phyloP scores from a whole-genome alignment of 2,329 filamentous ascomycete genomes.

The Nectriaceae sp. region DNA sequence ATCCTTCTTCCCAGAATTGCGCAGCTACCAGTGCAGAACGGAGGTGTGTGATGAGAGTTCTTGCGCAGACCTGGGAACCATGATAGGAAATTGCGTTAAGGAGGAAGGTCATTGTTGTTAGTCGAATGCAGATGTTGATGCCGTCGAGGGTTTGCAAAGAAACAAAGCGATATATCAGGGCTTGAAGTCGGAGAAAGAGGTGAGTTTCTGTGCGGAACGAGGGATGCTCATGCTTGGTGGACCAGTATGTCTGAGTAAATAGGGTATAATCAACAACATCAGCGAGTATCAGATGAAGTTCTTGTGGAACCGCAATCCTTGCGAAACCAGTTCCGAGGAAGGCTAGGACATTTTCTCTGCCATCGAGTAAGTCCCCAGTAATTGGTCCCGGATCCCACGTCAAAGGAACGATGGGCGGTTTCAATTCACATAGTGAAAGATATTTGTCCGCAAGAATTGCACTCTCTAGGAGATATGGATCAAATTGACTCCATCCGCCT shows the following conservation, averaged over 20 bases:
- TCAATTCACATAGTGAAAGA: constrained; percentile 3
- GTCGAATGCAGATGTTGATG: constrained; percentile 1
- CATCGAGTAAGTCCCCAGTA: not conserved
- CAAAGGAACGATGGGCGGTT: not conserved
- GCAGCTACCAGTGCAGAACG: not conserved
- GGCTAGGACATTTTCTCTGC: not conserved
- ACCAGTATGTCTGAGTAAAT: not conserved
- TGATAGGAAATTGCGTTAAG: constrained; percentile 4
- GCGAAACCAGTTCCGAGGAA: not conserved
- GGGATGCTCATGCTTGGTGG: not conserved
- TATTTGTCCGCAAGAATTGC: constrained; percentile 12
- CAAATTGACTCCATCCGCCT: constrained; percentile 12
- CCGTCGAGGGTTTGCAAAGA: not conserved
- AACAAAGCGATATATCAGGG: constrained; percentile 2
- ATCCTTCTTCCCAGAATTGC: not conserved
- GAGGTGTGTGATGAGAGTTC: constrained; percentile 1
- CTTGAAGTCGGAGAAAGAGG: constrained; percentile 7
- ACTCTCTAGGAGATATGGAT: constrained; percentile 14
- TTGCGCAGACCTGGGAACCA: constrained; percentile 1
- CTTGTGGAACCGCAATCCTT: not conserved
- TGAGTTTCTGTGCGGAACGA: not conserved
- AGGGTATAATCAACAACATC: not conserved
- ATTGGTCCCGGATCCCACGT: constrained; percentile 1
- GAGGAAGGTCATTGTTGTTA: not conserved
- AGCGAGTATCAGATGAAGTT: not conserved